These are phyloP conservation scores for Ailanthus altissimus DNA, from an alignment of 345 rosid species.

Conservation along the genomic window DNA sequence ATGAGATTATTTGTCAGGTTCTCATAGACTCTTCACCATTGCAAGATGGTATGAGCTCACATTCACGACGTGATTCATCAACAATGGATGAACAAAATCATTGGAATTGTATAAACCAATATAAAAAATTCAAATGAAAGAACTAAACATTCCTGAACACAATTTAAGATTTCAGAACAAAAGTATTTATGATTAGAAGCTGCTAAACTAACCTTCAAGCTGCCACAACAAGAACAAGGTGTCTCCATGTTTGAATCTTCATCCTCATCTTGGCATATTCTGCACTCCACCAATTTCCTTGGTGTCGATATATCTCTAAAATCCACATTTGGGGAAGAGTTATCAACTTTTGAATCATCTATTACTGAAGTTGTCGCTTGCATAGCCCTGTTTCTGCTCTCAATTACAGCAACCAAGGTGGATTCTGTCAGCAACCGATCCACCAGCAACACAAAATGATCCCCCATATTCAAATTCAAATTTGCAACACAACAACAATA, in stretches of 20 bases:
- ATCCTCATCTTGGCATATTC: slow-evolving; percentile 96
- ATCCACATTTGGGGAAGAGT: slow-evolving; percentile 35
- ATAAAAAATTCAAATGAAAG: background rate
- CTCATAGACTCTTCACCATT: background rate
- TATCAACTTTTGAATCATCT: slow-evolving; percentile 35
- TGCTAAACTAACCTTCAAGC: slow-evolving; percentile 66
- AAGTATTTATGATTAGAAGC: slow-evolving; percentile 3
- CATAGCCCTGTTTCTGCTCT: slow-evolving; percentile 57
- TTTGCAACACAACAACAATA: slow-evolving; percentile 1
- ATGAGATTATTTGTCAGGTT: too few relatives aligned
- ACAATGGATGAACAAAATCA: background rate
- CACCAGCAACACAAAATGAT: slow-evolving; percentile 88
- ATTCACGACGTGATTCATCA: background rate
- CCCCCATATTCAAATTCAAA: slow-evolving; percentile 60
- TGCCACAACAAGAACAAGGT: slow-evolving; percentile 89
- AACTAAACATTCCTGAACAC: background rate
- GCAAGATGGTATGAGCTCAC: background rate
- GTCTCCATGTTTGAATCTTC: slow-evolving; percentile 82
- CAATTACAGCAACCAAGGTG: slow-evolving; percentile 76
- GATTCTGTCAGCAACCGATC: slow-evolving; percentile 87
- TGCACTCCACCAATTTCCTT: slow-evolving; percentile 69
- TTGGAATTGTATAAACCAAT: background rate
- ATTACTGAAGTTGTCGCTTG: slow-evolving; percentile 38
- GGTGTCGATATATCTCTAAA: slow-evolving; percentile 45
- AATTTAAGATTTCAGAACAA: background rate